Evolutionary conservation across 768 basidiomycete genomes (phyloP), one percentile per base, ranked within the genome.

Genomic region (Panaeolus papilionaceus): DNA sequence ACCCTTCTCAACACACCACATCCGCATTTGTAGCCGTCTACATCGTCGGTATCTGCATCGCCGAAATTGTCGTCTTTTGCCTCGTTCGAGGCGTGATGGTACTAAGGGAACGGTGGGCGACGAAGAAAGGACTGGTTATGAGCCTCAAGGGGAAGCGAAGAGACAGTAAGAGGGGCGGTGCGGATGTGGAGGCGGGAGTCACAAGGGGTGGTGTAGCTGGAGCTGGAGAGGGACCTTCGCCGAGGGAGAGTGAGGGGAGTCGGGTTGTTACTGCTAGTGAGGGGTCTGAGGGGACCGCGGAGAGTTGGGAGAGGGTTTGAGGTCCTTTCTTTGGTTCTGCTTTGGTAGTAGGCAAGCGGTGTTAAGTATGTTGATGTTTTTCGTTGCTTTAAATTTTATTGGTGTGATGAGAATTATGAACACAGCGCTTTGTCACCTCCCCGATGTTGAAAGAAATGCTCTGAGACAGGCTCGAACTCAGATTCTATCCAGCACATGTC

Each of bases 11-110:
- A 16, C 74, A 85, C 66, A 7, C 54, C 10, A 11, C 26, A 5
- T 74, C 78, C 26, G 79, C 71, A 4, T 71, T 81, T 39, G 79
- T 92, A 54, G 89, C 88, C 0, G 88, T 75, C 0, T 92, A 92
- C 73, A 87, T 92, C 71, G 23, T 89, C 44, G 90, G 88, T 3
- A 89, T 92, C 66, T 81, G 76, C 2, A 72, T 82, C 4, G 90
- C 81, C 0, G 85, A 85, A 40, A 75, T 76, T 49, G 64, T 92
- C 65, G 72, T 90, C 7, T 92, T 92, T 71, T 42, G 72, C 12
- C 18, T 88, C 67, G 83, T 85, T 6, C 83, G 83, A 28, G 81
- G 77, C 2, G 16, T 83, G 18, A 79, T 81, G 16, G 58, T 79
- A 9, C 66, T 86, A 2, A 83, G 88, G 65, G 65, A 75, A 38